Percentiles rank a stretch among this genome's conserved stretches.
phyloP scores from a whole-genome alignment of 1,284 basidiomycete species.

The Vanrija humicola region DNA sequence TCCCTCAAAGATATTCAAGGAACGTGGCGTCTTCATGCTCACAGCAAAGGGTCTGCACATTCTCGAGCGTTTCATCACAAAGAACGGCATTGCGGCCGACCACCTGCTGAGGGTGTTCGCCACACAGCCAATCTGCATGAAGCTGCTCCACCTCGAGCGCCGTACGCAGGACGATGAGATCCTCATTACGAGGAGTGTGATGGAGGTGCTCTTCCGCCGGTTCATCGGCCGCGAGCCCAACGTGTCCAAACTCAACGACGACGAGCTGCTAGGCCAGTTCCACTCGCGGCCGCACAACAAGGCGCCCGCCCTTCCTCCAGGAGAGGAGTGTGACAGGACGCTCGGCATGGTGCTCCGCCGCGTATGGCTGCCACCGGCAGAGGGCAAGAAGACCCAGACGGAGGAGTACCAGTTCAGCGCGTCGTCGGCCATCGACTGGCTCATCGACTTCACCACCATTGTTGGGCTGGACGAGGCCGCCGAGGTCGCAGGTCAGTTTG shows the following conservation, averaged over 20 bases:
- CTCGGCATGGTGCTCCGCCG: conserved; percentile 49
- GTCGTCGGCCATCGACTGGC: conserved; percentile 86
- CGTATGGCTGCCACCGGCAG: conserved; percentile 5
- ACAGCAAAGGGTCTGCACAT: conserved; percentile 98
- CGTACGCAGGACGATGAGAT: conserved; percentile 93
- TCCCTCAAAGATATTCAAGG: conserved; percentile 85
- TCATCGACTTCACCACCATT: conserved; percentile 94
- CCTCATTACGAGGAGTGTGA: conserved; percentile 86
- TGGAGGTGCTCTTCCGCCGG: conserved; percentile 91
- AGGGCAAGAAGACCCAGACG: conserved; percentile 13
- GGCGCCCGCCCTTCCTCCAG: conserved; percentile 21
- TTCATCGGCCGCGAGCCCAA: conserved; percentile 86
- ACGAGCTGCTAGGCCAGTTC: conserved; percentile 45
- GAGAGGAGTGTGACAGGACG: conserved; percentile 50
- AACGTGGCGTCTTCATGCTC: conserved; percentile 90
- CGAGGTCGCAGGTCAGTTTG: conserved; percentile 95
- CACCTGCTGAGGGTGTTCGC: conserved; percentile 86
- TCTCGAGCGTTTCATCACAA: conserved; percentile 97
- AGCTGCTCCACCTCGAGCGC: conserved; percentile 92
- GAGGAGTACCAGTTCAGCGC: conserved; percentile 78
- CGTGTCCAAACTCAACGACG: conserved; percentile 52
- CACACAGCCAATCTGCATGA: conserved; percentile 95
- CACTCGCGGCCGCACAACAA: conserved; percentile 38
- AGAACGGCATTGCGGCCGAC: conserved; percentile 92
- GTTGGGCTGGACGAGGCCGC: conserved; percentile 95